Base-by-base conservation (phyloP, 371 early-diverging fungal species). In the Umbelopsis sp. region DNA sequence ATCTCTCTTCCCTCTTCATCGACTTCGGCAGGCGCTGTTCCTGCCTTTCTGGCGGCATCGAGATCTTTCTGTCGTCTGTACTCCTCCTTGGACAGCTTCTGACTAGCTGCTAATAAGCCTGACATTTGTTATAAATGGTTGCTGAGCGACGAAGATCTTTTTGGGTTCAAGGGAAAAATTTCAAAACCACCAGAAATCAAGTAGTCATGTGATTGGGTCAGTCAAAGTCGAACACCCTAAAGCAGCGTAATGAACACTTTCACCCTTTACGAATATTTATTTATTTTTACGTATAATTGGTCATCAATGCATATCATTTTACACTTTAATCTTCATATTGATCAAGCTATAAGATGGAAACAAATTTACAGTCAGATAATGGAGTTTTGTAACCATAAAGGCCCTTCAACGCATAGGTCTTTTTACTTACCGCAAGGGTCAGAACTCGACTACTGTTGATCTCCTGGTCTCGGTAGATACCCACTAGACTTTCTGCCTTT, bases 1-100 rank as follows among this genome's bases (percentile, higher is more conserved):
- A 99, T 97, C 74, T 94, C 95, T 45, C 90, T 90, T 50, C 98
- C 99, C 64, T 94, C 93, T 50, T 93, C 94, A 80, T 95, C 96
- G 9, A 91, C 76, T 68, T 92, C 95, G n/a, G 96, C 91, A 44
- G 95, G 93, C 8, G 93, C 95, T 52, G 93, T 95, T 71, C 96
- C 96, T 1, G 94, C 94, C 74, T 94, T 95, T 69, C 96, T 87
- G 37, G 96, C 96, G 0, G 92, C 94, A 70, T 95, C 96, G 37
- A 94, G 81, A 72, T 94, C 96, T 72, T 94, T 93, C 53, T 91
- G 92, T 72, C 87, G 88, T 44, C 92, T 86, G 76, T 92, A 95
- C 75, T 95, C 95, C 69, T 95, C 95, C 70, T 92, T 87, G 52
- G 92, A 91, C 11, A 95, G 85, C 76, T 93, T 74, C 51, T 69